Evolutionary conservation across 1,284 basidiomycete genomes (phyloP), one percentile per base, ranked within the genome.

Genomic region (Heterobasidion irregulare): DNA sequence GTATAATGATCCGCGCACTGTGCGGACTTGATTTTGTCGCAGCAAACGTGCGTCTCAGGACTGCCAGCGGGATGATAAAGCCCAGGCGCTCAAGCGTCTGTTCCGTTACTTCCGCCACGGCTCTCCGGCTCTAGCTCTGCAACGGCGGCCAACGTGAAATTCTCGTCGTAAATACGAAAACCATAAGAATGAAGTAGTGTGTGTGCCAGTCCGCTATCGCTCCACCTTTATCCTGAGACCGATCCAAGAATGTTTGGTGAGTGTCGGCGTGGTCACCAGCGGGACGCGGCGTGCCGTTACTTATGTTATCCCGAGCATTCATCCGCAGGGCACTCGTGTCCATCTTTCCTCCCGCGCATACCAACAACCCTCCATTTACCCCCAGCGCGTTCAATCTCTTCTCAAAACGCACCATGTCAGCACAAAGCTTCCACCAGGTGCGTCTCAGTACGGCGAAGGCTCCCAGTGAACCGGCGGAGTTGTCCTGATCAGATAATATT

Each of bases 401-500:
- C 47, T 41, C 44, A 34, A 16, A 43, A 52, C 43, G 48, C 33
- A 9, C 9, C 34, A 60, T 60, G 59, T 57, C 59, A 5, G 43
- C 59, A 12, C 44, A 26, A 8, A 8, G 19, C 18, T 72, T 73
- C 58, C 72, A 71, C 57, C 72, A 73, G 66, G 71, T 68, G 53
- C 43, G 65, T 35, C 19, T 32, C 16, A 3, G 10, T 16, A 6
- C 46, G 12, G 8, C 36, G 16, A n/a, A 35, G 38, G 9, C 50
- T 18, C 33, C 32, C 47, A 48, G 33, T 38, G 49, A 32, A 12
- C 38, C 38, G 38, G 10, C 38, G 38, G 12, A n/a, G 38, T 41
- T 41, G 38, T 8, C 38, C 38, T 41, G 38, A 41, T 41, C 38
- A 41, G 38, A 12, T n/a, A 10, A 7, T 41, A 6, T 41, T 41